phyloP scores from a whole-genome alignment of 768 basidiomycete genomes.

The Boletales sp. region DNA sequence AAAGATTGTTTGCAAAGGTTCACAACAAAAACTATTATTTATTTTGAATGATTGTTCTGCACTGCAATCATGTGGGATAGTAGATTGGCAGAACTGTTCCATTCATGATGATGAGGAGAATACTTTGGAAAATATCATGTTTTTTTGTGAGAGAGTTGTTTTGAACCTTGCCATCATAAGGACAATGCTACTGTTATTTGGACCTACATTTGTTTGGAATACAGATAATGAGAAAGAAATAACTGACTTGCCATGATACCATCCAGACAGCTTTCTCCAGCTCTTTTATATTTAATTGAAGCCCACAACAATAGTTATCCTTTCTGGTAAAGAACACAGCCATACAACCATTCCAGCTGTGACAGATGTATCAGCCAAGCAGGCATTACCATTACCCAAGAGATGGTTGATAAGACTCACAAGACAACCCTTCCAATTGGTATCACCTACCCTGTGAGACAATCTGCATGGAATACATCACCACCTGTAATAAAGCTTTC shows the following conservation, averaged over 20 bases:
- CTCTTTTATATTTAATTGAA: conserved; percentile 23
- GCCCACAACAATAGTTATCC: conserved; percentile 32
- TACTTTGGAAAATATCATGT: no score
- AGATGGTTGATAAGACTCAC: conserved; percentile 21
- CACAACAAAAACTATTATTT: no score
- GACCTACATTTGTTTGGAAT: no score
- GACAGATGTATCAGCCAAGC: conserved; percentile 34
- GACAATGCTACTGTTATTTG: no score
- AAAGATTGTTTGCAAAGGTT: no score
- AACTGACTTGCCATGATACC: conserved; percentile 33
- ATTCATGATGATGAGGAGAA: no score
- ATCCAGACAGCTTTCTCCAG: conserved; percentile 33
- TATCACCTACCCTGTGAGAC: conserved; percentile 34
- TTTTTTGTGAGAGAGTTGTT: no score
- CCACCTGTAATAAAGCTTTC: conserved; percentile 18
- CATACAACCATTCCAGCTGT: conserved; percentile 29
- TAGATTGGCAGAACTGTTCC: no score
- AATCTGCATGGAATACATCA: conserved; percentile 37
- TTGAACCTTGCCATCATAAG: no score
- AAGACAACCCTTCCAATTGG: conserved; percentile 32
- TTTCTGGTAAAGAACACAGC: conserved; percentile 30
- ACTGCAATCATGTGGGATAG: no score
- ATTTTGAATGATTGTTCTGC: no score
- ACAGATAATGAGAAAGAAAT: conserved; percentile 25
- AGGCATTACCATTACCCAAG: conserved; percentile 32